phyloP scores from a whole-genome alignment of 495 filamentous ascomycete genomes.

The Talaromyces thailandensis region DNA sequence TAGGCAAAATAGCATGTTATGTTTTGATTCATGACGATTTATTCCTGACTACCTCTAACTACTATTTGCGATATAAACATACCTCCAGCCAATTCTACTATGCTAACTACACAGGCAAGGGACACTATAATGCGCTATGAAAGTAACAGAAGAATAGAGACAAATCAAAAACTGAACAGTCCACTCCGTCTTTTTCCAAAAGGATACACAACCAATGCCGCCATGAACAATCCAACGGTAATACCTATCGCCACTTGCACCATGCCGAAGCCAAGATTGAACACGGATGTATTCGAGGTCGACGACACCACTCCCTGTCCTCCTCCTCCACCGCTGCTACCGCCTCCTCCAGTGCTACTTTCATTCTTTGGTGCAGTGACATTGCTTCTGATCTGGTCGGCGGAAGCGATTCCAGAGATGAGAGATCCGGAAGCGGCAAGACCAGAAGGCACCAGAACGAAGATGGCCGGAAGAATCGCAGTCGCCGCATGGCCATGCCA shows the following conservation, averaged over 20 bases:
- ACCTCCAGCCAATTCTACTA: neutral
- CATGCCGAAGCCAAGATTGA: conserved; percentile 52
- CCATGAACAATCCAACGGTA: conserved; percentile 68
- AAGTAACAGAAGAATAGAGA: neutral
- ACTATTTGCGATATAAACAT: neutral
- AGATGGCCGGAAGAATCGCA: conserved; percentile 84
- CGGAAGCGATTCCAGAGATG: conserved; percentile 65
- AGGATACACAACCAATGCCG: conserved; percentile 68
- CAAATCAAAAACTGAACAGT: conserved; percentile 54
- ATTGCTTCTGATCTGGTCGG: conserved; percentile 57
- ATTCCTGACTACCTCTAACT: neutral
- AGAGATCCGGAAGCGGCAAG: conserved; percentile 72
- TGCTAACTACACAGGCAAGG: neutral
- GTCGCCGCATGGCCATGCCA: conserved; percentile 76
- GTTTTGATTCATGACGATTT: neutral
- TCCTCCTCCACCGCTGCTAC: neutral
- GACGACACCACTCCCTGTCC: neutral
- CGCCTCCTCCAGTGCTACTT: neutral
- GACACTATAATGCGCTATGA: neutral
- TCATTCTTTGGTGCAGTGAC: conserved; percentile 22
- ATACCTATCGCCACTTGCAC: conserved; percentile 77
- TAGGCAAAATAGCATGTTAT: too few relatives aligned
- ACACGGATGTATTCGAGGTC: conserved; percentile 2
- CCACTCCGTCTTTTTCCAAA: conserved; percentile 70
- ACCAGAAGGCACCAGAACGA: conserved; percentile 82